These are phyloP conservation scores for Tuber umbilicatum DNA, from an alignment of 495 filamentous ascomycete genomes.

Conservation along the genomic window DNA sequence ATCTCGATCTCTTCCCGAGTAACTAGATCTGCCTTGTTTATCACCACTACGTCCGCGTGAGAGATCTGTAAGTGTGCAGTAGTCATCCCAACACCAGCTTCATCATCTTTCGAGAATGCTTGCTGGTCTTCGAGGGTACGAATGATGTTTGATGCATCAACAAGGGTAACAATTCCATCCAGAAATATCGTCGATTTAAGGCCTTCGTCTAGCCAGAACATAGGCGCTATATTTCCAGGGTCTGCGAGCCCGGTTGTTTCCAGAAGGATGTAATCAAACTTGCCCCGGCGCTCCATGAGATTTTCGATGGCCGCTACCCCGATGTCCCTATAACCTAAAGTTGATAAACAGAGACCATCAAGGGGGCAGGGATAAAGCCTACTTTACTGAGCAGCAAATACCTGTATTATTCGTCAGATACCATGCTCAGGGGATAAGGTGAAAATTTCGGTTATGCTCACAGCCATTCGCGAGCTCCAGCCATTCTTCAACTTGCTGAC, in stretches of 20 bases:
- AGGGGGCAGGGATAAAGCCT: constrained; percentile 25
- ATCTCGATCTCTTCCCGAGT: constrained; percentile 56
- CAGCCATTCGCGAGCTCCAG: constrained; percentile 93
- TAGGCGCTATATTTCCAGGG: constrained; percentile 86
- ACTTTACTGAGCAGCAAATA: constrained; percentile 98
- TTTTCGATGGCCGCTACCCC: constrained; percentile 92
- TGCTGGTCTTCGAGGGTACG: constrained; percentile 69
- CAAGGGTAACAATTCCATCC: constrained; percentile 91
- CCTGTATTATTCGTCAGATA: constrained; percentile 13
- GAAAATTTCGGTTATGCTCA: constrained; percentile 19
- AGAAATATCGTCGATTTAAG: constrained; percentile 90
- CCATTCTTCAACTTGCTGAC: constrained; percentile 86
- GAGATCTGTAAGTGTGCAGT: constrained; percentile 94
- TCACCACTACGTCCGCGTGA: constrained; percentile 89
- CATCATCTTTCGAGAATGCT: constrained; percentile 50
- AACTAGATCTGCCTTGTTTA: constrained; percentile 95
- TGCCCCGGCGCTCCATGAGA: constrained; percentile 87
- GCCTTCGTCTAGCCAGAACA: constrained; percentile 97
- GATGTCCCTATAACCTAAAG: constrained; percentile 56
- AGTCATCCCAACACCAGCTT: constrained; percentile 61
- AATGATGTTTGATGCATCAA: constrained; percentile 89
- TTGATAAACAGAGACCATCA: constrained; percentile 7
- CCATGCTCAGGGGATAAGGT: neutral
- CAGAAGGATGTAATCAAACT: constrained; percentile 95
- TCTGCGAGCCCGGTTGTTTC: constrained; percentile 95